A percentile compares a stretch with the other conserved stretches of the same genome.
Evolutionary conservation across 768 basidiomycete genomes (phyloP).

Genomic region (Pulveroboletus sp.): DNA sequence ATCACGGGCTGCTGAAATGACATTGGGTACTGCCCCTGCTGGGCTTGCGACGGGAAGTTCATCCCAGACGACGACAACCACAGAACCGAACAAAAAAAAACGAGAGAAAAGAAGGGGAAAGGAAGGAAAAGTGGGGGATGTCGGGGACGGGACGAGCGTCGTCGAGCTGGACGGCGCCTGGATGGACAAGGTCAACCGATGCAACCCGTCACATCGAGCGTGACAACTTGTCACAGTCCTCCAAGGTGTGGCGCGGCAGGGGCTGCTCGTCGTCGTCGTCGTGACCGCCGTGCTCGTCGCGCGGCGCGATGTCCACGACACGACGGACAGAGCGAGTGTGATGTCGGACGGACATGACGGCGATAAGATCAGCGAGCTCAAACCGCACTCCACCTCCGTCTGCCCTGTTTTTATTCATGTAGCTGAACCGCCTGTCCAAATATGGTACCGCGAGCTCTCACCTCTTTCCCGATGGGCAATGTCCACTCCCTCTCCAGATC

Average conservation of each 20-base stretch:
- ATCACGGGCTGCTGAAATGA: conserved; percentile 20
- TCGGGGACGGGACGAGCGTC: not conserved
- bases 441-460: conserved; percentile 3
- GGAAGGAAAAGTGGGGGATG: not conserved
- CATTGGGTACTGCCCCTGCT: conserved; percentile 25
- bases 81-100: not conserved
- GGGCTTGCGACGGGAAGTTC: conserved; percentile 22
- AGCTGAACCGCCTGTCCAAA: not conserved
- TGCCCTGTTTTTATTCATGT: conserved; percentile 1
- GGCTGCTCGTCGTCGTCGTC: not conserved
- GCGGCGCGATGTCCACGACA: not conserved
- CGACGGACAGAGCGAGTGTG: not conserved
- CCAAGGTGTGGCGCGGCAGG: conserved; percentile 10
- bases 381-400: not conserved
- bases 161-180: not conserved
- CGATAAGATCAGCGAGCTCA: not conserved
- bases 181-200: conserved; percentile 13
- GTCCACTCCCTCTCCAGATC: conserved; percentile 67
- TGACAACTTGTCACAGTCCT: conserved; percentile 27
- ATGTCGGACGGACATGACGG: not conserved
- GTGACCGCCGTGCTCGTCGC: not conserved
- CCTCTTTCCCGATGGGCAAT: conserved; percentile 59
- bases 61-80: conserved; percentile 4
- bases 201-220: conserved; percentile 16
- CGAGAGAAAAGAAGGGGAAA: not conserved